phyloP scores from a whole-genome alignment of 2,329 filamentous ascomycete species.

The Chrysosphaeria jannelii region DNA sequence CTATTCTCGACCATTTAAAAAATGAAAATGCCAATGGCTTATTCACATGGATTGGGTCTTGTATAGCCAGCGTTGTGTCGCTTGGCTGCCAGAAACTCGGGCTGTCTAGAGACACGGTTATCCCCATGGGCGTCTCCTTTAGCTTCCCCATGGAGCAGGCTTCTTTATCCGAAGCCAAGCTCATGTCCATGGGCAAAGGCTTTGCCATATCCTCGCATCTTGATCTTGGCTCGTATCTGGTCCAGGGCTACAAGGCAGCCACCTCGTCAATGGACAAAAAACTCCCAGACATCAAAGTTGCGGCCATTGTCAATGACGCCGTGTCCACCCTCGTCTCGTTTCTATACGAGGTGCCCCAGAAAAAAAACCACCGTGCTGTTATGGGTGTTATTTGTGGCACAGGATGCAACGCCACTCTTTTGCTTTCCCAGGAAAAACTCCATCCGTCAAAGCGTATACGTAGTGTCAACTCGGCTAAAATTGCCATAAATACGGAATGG shows the following conservation, averaged over 20 bases:
- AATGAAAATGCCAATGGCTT: constrained; percentile 43
- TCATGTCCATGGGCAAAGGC: constrained; percentile 42
- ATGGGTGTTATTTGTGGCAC: constrained; percentile 67
- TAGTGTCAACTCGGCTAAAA: constrained; percentile 22
- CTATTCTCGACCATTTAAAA: constrained; percentile 43
- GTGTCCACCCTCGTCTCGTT: constrained; percentile 55
- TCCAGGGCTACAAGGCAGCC: constrained; percentile 25
- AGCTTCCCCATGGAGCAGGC: constrained; percentile 40
- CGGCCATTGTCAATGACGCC: constrained; percentile 55
- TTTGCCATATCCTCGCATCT: constrained; percentile 30
- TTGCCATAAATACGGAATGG: constrained; percentile 64
- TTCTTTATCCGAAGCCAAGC: constrained; percentile 26
- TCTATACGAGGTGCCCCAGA: constrained; percentile 35
- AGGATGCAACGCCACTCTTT: constrained; percentile 54
- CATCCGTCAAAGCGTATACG: constrained; percentile 27
- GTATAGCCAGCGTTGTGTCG: constrained; percentile 41
- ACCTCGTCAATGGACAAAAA: constrained; percentile 7
- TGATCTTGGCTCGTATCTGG: constrained; percentile 27
- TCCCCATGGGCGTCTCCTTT: constrained; percentile 39
- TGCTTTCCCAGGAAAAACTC: constrained; percentile 30
- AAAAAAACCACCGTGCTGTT: constrained; percentile 29
- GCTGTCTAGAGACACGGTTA: constrained; percentile 13
- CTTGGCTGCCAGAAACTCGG: constrained; percentile 18
- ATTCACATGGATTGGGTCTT: constrained; percentile 56
- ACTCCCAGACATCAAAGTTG: constrained; percentile 36